Conservation (phyloP, 164 flowering plant species). For the Stephania yunnanensis region DNA sequence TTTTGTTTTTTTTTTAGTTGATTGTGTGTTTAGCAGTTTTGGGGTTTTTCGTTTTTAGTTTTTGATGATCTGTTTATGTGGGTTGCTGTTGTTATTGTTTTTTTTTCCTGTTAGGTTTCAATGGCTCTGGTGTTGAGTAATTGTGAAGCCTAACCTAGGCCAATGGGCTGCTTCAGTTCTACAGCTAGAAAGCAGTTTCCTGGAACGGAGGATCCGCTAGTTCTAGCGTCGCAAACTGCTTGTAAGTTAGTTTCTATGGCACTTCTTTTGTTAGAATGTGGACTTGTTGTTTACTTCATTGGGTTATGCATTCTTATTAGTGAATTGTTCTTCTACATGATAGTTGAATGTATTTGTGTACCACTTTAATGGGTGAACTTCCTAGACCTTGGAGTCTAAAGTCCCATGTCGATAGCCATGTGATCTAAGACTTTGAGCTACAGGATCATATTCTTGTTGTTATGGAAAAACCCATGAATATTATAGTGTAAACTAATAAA, state of each 20-base stretch:
- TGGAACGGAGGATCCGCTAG: constrained; percentile 75
- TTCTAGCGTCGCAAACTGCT: constrained; percentile 85
- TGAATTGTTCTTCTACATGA: not conserved
- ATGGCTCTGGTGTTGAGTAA: constrained; percentile 34
- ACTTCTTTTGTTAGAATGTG: not conserved
- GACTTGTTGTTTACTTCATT: not conserved
- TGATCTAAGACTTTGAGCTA: too few relatives aligned
- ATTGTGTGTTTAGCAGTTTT: not conserved
- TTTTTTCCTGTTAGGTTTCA: constrained; percentile 35
- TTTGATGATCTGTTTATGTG: not conserved
- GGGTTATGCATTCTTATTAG: not conserved
- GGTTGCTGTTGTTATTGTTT: not conserved
- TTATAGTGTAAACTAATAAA: not conserved
- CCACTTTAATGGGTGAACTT: too few relatives aligned
- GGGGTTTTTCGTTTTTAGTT: not conserved
- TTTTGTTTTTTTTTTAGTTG: not conserved
- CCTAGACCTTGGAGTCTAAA: too few relatives aligned
- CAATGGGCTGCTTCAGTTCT: constrained; percentile 88
- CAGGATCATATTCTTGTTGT: not conserved
- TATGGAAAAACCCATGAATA: not conserved
- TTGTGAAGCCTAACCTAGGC: constrained; percentile 33
- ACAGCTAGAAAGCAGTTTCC: constrained; percentile 49
- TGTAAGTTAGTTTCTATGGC: constrained; percentile 44
- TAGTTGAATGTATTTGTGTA: not conserved
- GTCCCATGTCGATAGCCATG: too few relatives aligned